These are phyloP conservation scores for Eucalyptus rudis DNA, from an alignment of 345 rosid genomes.

Conservation along the genomic window DNA sequence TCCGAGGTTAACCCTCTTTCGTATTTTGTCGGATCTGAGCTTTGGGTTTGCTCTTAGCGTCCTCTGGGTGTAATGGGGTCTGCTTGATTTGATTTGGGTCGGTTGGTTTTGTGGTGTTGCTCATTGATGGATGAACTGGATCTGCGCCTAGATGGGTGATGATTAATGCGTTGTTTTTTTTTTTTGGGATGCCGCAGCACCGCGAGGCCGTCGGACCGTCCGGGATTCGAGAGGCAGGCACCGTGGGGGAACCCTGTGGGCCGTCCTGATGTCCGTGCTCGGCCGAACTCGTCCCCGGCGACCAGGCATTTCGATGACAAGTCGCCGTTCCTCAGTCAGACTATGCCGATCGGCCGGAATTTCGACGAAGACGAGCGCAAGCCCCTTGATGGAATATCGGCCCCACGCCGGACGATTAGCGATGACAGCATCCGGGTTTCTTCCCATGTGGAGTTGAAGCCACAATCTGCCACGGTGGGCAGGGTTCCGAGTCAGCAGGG, in stretches of 20 bases:
- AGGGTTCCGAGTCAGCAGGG: slow-evolving; percentile 15
- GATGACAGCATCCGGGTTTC: slow-evolving; percentile 42
- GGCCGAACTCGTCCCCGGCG: slow-evolving; percentile 55
- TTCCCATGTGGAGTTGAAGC: slow-evolving; percentile 26
- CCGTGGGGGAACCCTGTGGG: slow-evolving; percentile 50
- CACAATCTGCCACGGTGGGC: slow-evolving; percentile 20
- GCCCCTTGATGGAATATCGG: slow-evolving; percentile 59
- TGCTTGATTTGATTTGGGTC: not conserved
- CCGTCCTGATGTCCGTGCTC: slow-evolving; percentile 42
- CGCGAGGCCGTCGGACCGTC: slow-evolving; percentile 40
- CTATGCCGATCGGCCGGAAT: slow-evolving; percentile 47
- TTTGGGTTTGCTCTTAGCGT: not conserved
- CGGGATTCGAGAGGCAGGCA: slow-evolving; percentile 36
- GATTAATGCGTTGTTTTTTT: not conserved
- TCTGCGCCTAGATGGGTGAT: not conserved
- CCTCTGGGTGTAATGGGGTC: not conserved
- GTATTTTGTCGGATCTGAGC: not conserved
- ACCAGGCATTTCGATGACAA: slow-evolving; percentile 64
- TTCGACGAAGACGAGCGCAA: slow-evolving; percentile 82
- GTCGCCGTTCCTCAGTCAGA: slow-evolving; percentile 44
- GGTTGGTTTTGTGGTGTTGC: not conserved
- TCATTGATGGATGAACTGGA: not conserved
- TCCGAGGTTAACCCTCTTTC: not conserved
- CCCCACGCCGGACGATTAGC: slow-evolving; percentile 40
- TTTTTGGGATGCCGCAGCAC: slow-evolving; percentile 4